phyloP scores from a whole-genome alignment of 345 rosid species.

The Rhizophora mangle region DNA sequence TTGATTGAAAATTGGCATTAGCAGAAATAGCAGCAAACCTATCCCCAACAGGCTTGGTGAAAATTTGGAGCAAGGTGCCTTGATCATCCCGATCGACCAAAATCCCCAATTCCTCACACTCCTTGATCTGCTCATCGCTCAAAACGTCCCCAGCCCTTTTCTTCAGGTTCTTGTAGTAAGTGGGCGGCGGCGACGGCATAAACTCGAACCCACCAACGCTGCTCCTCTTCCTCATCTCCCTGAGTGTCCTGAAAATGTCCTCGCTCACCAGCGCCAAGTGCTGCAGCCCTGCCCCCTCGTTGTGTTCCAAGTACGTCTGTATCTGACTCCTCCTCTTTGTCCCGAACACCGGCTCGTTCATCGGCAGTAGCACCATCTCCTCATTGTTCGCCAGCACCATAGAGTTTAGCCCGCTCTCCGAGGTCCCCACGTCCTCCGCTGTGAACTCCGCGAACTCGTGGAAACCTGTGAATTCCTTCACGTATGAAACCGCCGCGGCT shows the following conservation, averaged over 20 bases:
- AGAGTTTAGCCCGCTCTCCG: slow-evolving; percentile 84
- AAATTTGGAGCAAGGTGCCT: slow-evolving; percentile 91
- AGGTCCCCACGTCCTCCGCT: slow-evolving; percentile 88
- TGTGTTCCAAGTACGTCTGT: slow-evolving; percentile 86
- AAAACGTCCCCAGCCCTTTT: slow-evolving; percentile 68
- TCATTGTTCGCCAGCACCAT: slow-evolving; percentile 72
- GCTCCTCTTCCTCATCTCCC: slow-evolving; percentile 86
- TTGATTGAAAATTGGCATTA: too few species aligned
- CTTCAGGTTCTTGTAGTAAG: slow-evolving; percentile 73
- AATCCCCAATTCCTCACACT: slow-evolving; percentile 86
- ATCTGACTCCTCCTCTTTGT: slow-evolving; percentile 94
- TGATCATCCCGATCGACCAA: slow-evolving; percentile 94
- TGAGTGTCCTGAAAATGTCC: slow-evolving; percentile 69
- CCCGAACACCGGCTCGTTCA: slow-evolving; percentile 91
- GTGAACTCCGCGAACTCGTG: slow-evolving; percentile 94
- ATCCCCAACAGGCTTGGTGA: slow-evolving; percentile 93
- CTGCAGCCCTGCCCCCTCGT: slow-evolving; percentile 88
- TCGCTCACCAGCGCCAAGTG: slow-evolving; percentile 72
- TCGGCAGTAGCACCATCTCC: slow-evolving; percentile 69
- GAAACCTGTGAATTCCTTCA: slow-evolving; percentile 72
- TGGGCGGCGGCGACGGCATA: slow-evolving; percentile 94
- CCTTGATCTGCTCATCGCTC: slow-evolving; percentile 72
- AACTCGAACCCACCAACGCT: slow-evolving; percentile 82
- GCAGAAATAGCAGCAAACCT: slow-evolving; percentile 32
- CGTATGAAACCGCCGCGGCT: slow-evolving; percentile 54